Evolutionary conservation across 352 stramenopile genomes (phyloP).

Genomic region (Pythium volutum): DNA sequence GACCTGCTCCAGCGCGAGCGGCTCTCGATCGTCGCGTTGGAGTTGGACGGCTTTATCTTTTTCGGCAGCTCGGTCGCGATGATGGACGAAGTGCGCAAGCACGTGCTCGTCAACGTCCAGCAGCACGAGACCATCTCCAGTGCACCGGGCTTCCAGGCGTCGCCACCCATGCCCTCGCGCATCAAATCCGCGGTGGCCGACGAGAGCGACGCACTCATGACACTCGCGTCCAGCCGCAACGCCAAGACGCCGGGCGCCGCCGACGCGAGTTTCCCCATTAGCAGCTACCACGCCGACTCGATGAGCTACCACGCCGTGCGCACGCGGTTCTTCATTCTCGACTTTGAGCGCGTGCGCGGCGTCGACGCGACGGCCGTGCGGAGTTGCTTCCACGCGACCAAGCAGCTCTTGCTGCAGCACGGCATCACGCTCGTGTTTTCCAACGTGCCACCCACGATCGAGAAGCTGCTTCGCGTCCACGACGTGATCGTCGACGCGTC

Average conservation of each 20-base stretch:
- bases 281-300: constrained; percentile 4
- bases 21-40: constrained; percentile 82
- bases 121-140: constrained; percentile 7
- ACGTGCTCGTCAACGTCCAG: constrained; percentile 59
- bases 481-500: constrained; percentile 73
- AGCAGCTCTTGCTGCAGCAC: constrained; percentile 75
- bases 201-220: constrained; percentile 48
- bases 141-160: constrained; percentile 6
- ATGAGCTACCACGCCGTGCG: constrained; percentile 56
- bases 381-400: constrained; percentile 86
- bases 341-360: constrained; percentile 87
- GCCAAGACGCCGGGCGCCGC: background rate
- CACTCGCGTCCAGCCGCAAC: constrained; percentile 50
- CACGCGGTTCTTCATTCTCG: constrained; percentile 85
- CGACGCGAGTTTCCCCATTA: background rate
- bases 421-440: constrained; percentile 76
- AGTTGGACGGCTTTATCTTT: constrained; percentile 87
- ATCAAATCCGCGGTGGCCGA: background rate
- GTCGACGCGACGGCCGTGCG: constrained; percentile 88
- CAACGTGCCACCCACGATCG: constrained; percentile 61
- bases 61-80: constrained; percentile 87
- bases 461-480: constrained; percentile 72
- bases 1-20: constrained; percentile 65
- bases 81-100: constrained; percentile 83
- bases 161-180: constrained; percentile 16